phyloP scores from a whole-genome alignment of 352 stramenopile species.

The Blastocystis sp. region DNA sequence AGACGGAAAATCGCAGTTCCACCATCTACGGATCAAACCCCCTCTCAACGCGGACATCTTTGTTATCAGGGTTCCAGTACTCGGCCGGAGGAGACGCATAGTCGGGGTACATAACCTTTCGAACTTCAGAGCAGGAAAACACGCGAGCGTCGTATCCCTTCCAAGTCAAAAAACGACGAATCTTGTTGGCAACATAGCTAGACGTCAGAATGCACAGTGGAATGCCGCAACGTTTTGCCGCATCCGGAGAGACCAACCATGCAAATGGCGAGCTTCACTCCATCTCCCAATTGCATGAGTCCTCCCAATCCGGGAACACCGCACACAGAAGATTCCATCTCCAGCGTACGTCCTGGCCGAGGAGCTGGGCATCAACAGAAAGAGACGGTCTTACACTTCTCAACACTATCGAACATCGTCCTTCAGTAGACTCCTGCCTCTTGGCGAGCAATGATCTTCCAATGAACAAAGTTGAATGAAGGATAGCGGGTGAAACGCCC shows the following conservation, averaged over 20 bases:
- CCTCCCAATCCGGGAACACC: constrained; percentile 69
- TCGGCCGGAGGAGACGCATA: constrained; percentile 50
- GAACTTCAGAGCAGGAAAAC: constrained; percentile 60
- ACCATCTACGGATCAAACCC: neutral
- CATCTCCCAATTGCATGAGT: constrained; percentile 67
- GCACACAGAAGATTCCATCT: constrained; percentile 29
- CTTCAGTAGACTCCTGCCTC: neutral
- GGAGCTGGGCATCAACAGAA: constrained; percentile 20
- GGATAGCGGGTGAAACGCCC: neutral
- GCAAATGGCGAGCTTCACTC: constrained; percentile 68
- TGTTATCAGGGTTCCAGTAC: constrained; percentile 58
- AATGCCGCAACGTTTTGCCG: constrained; percentile 51
- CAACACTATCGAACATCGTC: neutral
- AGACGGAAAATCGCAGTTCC: constrained; percentile 8
- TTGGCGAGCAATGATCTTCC: neutral
- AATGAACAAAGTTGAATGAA: neutral
- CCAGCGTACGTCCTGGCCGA: constrained; percentile 14
- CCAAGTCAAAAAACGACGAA: constrained; percentile 66
- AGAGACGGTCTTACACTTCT: neutral
- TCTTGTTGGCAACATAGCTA: constrained; percentile 69
- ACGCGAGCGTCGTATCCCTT: constrained; percentile 64
- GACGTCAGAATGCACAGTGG: neutral
- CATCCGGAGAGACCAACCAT: constrained; percentile 68
- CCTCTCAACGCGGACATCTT: neutral
- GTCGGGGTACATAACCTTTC: constrained; percentile 48